Evolutionary conservation across 805 yeast species (phyloP), one percentile per base, ranked within the genome.

Genomic region (Saccharomycopsis babjevae): DNA sequence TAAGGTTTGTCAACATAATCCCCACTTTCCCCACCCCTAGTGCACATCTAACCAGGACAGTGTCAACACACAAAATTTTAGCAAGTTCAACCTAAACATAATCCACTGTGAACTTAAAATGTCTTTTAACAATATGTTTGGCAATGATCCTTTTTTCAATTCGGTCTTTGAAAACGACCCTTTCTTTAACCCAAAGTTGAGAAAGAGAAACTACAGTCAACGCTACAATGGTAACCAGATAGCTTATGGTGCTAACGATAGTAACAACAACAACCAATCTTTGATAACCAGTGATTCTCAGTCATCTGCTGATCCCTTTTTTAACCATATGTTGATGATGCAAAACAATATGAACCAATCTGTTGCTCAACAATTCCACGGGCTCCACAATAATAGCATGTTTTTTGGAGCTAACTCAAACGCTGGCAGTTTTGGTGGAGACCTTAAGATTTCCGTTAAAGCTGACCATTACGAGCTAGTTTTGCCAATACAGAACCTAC

Each of bases 121-220:
- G 58, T 40, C 58, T 10, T 57, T 57, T 36, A 50, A 36, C 32
- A 57, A 32, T 20, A 42, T 56, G 18, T 59, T 59, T 54, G 54
- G 57, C n/a, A 54, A 59, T 25, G 40, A 43, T 15, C 46, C 46
- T 40, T 56, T 56, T 38, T 39, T 43, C 42, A 46, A 56, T 20
- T 42, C 46, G 4, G 56, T 58, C n/a, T 59, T 59, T 36, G 61
- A 54, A 16, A 59, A 59, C 55, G 61, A 59, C 39, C 61, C 61
- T 2, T 59, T 56, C 56, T 59, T 59, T 50, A 59, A 59, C 39
- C 46, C 42, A 7, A 20, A 18, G 46, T 20, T 32, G 32, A 36
- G 43, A 34, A 43, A 56, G 40, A 38, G 43, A 16, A 52, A 52
- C 18, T 10, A 52, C 56, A 34, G 39, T 20, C 40, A 30, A 32